Evolutionary conservation across 2,329 filamentous ascomycete genomes (phyloP), one percentile per base, ranked within the genome.

Genomic region (Neopestalotiopsis clavispora): DNA sequence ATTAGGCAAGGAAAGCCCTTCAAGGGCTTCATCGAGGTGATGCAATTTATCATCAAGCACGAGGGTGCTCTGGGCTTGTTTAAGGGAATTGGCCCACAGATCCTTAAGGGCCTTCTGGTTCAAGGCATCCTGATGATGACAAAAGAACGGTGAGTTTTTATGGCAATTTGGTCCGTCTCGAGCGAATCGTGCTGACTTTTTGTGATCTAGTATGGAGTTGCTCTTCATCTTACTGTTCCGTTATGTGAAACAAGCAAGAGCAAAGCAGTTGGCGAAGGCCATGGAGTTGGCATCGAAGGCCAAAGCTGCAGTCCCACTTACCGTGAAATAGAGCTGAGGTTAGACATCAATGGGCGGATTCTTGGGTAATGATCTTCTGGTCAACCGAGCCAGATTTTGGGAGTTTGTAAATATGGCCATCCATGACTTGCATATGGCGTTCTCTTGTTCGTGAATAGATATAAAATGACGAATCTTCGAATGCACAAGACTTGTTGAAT

Each of bases 121-220:
- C 96, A 99, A 78, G 96, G 96, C 64, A 90, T 99, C 68, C 85
- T 99, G 52, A 99, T 99, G 96, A 99, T 98, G 94, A 96, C 94
- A 62, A 99, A 99, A 83, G 96, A 99, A 83, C 89, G 94, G 93
- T 94, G 86, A 73, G 85, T 76, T 7, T 1, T 42, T 3, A 59
- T 28, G 9, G 60, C 23, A 28, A 28, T 28, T 28, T 28, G 23
- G 23, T 28, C 23, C 23, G 23, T 28, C 12, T 20, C 40, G 14
- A 57, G 9, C n/a, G 34, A n/a, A 3, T 23, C 4, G 32, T 62
- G 23, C 23, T 52, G 66, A 62, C 40, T 67, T 13, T 49, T 49
- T 4, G 20, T n/a, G n/a, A 28, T 40, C 3, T 69, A 94, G 93
- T 74, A 93, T 98, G 81, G 96, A 98, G 80, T 84, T 98, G 17